Conservation (phyloP, 2,329 filamentous ascomycete genomes). For the Trematosphaeria pertusa region DNA sequence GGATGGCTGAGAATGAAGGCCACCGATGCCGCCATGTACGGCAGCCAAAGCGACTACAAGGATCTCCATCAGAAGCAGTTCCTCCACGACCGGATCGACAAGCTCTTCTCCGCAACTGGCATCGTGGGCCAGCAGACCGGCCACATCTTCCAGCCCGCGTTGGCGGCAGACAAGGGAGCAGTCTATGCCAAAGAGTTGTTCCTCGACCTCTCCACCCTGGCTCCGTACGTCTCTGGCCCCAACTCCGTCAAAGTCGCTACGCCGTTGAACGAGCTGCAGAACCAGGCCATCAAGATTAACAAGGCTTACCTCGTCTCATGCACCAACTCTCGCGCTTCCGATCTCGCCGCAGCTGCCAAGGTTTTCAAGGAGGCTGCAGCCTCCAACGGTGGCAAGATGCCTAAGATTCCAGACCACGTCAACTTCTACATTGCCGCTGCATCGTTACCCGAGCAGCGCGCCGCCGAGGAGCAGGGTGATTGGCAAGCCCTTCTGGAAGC, state of each 20-base stretch:
- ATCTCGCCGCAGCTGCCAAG: slow-evolving; percentile 79
- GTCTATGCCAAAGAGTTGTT: slow-evolving; percentile 84
- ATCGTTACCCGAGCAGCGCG: slow-evolving; percentile 76
- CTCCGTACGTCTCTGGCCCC: slow-evolving; percentile 84
- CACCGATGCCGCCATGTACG: slow-evolving; percentile 70
- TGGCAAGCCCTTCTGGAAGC: slow-evolving; percentile 85
- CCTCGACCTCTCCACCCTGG: slow-evolving; percentile 81
- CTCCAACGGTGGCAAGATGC: slow-evolving; percentile 63
- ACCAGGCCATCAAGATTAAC: slow-evolving; percentile 77
- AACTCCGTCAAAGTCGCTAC: slow-evolving; percentile 91
- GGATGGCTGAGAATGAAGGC: slow-evolving; percentile 81
- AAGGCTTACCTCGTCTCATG: slow-evolving; percentile 90
- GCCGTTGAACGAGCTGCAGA: slow-evolving; percentile 74
- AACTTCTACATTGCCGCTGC: slow-evolving; percentile 91
- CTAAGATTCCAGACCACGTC: slow-evolving; percentile 77
- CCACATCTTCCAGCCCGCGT: slow-evolving; percentile 59
- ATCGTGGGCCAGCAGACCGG: slow-evolving; percentile 44
- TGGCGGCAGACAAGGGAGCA: slow-evolving; percentile 77
- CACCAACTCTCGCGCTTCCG: slow-evolving; percentile 83
- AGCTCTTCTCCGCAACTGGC: slow-evolving; percentile 63
- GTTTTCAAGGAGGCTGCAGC: slow-evolving; percentile 82
- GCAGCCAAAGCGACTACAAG: slow-evolving; percentile 49
- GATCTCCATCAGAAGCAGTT: slow-evolving; percentile 66
- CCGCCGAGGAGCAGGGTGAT: slow-evolving; percentile 80
- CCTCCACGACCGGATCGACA: slow-evolving; percentile 74